Evolutionary conservation across 257 asterid species (phyloP), one percentile per base, ranked within the genome.

Genomic region (Rubia yunnanensis): DNA sequence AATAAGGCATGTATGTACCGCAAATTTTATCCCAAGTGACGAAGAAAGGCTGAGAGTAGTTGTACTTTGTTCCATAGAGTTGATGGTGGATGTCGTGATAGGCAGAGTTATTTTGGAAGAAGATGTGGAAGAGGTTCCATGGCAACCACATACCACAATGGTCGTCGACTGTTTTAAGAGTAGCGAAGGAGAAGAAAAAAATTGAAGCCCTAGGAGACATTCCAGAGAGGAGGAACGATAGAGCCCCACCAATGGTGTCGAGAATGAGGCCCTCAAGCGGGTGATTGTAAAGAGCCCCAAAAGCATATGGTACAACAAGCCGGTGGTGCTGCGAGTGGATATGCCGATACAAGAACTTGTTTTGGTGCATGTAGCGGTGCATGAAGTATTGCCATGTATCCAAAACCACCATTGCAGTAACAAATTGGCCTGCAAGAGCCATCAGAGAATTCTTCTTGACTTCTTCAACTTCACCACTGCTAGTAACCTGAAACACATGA

Each of bases 71-170:
- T 23, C 96, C 96, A 3, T 84, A 83, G 46, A 87, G 92, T 78
- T 92, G 96, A 76, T 92, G 98, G 71, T 92, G 98, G 63, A 92
- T 75, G 49, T 92, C 96, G 46, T 89, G 98, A 68, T 92, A 92
- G 0, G 98, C 96, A 0, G 96, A 87, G 76, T 92, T 92, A 69
- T 92, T 92, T 49, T 80, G 70, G 34, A 92, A 92, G 72, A 89
- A 60, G 34, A 81, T 27, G 57, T 92, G 96, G 74, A 89, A 89
- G 20, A 84, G 88, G 65, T 92, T 92, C 56, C 96, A 92, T 1
- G 96, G 96, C 32, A 92, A 81, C 96, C 96, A 89, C 24, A 92
- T 77, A 53, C 96, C 98, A 32, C 98, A 89, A 70, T 89, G 97
- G 38, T 89, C 98, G 46, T 92, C 96, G 18, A 89, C 97, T 1